Conservation (phyloP, 306 rosid genomes). For the Sindora glabra region DNA sequence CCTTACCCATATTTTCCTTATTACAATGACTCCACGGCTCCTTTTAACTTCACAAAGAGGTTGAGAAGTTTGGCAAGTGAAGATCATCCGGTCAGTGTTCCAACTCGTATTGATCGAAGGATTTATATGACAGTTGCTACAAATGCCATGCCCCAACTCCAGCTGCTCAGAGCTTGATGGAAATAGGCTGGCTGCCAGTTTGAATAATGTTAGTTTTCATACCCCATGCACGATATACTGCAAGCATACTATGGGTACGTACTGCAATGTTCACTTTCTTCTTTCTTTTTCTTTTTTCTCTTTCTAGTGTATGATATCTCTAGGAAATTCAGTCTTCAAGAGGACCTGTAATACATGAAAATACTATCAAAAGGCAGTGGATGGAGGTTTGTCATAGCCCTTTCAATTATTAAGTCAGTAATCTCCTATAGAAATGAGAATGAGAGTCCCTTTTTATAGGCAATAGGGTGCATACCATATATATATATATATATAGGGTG, state of each 20-base stretch:
- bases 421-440: too few relatives aligned
- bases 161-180: not conserved
- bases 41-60: not conserved
- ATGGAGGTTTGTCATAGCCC: too few relatives aligned
- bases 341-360: too few relatives aligned
- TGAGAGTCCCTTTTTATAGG: too few relatives aligned
- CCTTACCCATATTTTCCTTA: conserved; percentile 5
- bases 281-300: too few relatives aligned
- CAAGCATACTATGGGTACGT: conserved; percentile 19
- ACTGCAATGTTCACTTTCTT: not conserved
- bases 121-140: conserved; percentile 15
- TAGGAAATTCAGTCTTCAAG: too few relatives aligned
- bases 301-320: too few relatives aligned
- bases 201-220: conserved; percentile 22
- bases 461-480: too few relatives aligned
- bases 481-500: too few relatives aligned
- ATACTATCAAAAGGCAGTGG: too few relatives aligned
- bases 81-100: conserved; percentile 12
- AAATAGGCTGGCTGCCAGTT: not conserved
- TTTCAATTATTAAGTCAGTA: too few relatives aligned
- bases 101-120: not conserved
- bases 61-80: conserved; percentile 12
- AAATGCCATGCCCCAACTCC: conserved; percentile 1
- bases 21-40: not conserved
- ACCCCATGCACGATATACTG: conserved; percentile 1